phyloP scores from a whole-genome alignment of 179 eudicot species.

The Silene coronaria region DNA sequence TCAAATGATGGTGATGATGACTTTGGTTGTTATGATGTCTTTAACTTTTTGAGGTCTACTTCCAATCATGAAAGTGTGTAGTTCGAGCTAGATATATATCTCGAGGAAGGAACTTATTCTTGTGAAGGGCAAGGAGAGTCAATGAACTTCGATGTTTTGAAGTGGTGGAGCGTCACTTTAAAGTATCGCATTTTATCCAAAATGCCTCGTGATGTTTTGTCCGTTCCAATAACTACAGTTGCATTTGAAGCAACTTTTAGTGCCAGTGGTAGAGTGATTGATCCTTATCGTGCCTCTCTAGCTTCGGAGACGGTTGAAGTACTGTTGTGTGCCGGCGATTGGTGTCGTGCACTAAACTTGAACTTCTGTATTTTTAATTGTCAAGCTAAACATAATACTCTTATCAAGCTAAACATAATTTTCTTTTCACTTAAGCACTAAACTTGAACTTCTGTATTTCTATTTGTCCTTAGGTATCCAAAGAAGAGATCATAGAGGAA shows the following conservation, averaged over 20 bases:
- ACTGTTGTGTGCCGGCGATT: conserved; percentile 1
- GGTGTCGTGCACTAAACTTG: not conserved
- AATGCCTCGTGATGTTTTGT: conserved; percentile 11
- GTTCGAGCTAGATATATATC: too few species aligned
- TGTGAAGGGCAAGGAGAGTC: too few species aligned
- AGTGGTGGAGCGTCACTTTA: too few species aligned
- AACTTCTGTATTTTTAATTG: not conserved
- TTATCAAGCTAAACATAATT: too few species aligned
- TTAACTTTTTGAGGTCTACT: too few species aligned
- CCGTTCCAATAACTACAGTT: conserved; percentile 11
- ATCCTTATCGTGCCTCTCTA: not conserved
- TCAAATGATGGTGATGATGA: too few species aligned
- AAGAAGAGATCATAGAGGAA: not conserved
- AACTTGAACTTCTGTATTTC: not conserved
- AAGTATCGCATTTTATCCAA: conserved; percentile 2
- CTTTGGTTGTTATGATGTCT: too few species aligned
- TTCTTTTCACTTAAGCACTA: not conserved
- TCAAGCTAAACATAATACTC: too few species aligned
- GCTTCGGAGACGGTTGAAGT: not conserved
- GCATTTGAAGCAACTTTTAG: conserved; percentile 12
- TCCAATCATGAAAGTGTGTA: too few species aligned
- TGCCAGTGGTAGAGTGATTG: not conserved
- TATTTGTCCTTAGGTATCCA: not conserved
- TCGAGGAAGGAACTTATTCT: too few species aligned
- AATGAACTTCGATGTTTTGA: too few species aligned